These are phyloP conservation scores for Globisporangium nodosum DNA, from an alignment of 352 stramenopile species.

Conservation along the genomic window DNA sequence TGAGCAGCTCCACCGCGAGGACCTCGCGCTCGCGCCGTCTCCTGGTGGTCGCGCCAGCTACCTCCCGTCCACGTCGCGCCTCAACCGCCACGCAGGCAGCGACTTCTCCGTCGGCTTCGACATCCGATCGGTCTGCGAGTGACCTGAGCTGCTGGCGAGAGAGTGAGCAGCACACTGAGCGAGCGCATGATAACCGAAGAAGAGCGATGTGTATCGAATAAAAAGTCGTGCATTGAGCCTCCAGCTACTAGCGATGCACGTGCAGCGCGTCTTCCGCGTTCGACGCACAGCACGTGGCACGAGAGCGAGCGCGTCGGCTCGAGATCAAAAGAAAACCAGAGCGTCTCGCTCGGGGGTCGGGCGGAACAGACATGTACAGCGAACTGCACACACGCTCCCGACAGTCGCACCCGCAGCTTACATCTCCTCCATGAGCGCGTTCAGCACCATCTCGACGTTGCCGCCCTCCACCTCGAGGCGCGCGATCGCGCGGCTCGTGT, in stretches of 20 bases:
- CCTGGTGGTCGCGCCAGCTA: constrained; percentile 6
- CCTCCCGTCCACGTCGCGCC: constrained; percentile 22
- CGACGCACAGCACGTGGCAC: too few relatives aligned
- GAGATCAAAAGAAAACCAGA: too few relatives aligned
- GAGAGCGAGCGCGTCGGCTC: too few relatives aligned
- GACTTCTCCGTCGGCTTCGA: constrained; percentile 76
- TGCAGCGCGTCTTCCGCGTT: too few relatives aligned
- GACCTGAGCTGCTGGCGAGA: not conserved
- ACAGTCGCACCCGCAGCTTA: constrained; percentile 17
- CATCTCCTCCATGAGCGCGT: constrained; percentile 78
- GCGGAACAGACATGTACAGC: too few relatives aligned
- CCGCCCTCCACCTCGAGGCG: constrained; percentile 75
- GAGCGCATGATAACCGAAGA: too few relatives aligned
- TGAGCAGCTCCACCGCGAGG: constrained; percentile 33
- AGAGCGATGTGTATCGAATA: too few relatives aligned
- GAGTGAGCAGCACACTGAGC: too few relatives aligned
- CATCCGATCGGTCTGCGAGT: constrained; percentile 45
- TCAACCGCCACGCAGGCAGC: constrained; percentile 5
- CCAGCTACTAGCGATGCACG: too few relatives aligned
- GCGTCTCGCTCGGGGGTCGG: too few relatives aligned
- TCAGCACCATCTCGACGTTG: constrained; percentile 78
- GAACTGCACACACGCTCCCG: too few relatives aligned
- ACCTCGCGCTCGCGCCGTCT: not conserved
- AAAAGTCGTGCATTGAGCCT: too few relatives aligned
- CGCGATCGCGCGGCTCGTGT: constrained; percentile 41